A percentile compares a stretch with the other conserved stretches of the same genome.
phyloP scores from a whole-genome alignment of 257 asterid genomes.

The Salvia rosmarinus region DNA sequence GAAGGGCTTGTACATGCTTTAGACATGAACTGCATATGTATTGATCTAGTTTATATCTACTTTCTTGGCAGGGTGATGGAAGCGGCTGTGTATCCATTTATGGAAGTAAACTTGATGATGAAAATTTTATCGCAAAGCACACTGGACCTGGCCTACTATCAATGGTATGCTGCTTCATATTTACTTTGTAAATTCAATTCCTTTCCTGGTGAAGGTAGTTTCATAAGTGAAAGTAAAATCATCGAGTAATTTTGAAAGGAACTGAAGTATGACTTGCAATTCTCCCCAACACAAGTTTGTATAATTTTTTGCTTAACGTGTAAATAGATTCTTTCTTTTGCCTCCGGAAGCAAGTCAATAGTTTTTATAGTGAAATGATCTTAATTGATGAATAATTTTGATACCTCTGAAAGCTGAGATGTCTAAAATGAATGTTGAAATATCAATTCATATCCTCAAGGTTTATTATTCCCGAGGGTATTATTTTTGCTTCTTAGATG shows the following conservation, averaged over 20 bases:
- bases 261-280: slow-evolving; percentile 1
- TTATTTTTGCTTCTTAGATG: neutral
- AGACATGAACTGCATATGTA: neutral
- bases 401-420: neutral
- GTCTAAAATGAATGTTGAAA: neutral
- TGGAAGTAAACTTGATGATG: slow-evolving; percentile 96
- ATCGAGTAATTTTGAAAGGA: neutral
- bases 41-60: slow-evolving; percentile 24
- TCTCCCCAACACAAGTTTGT: neutral
- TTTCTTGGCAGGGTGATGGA: slow-evolving; percentile 86
- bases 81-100: slow-evolving; percentile 87
- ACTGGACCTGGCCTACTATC: slow-evolving; percentile 97
- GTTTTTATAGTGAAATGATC: neutral
- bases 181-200: neutral
- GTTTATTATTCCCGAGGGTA: slow-evolving; percentile 1
- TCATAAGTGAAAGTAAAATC: neutral
- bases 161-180: slow-evolving; percentile 56
- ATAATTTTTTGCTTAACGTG: slow-evolving; percentile 15
- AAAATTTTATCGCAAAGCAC: slow-evolving; percentile 91
- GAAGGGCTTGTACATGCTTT: neutral
- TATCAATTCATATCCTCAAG: neutral
- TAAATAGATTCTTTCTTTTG: slow-evolving; percentile 18
- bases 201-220: slow-evolving; percentile 24
- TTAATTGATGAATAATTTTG: neutral
- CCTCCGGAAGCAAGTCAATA: neutral